phyloP scores from a whole-genome alignment of 495 filamentous ascomycete genomes.

The Bathelium albidoporum region DNA sequence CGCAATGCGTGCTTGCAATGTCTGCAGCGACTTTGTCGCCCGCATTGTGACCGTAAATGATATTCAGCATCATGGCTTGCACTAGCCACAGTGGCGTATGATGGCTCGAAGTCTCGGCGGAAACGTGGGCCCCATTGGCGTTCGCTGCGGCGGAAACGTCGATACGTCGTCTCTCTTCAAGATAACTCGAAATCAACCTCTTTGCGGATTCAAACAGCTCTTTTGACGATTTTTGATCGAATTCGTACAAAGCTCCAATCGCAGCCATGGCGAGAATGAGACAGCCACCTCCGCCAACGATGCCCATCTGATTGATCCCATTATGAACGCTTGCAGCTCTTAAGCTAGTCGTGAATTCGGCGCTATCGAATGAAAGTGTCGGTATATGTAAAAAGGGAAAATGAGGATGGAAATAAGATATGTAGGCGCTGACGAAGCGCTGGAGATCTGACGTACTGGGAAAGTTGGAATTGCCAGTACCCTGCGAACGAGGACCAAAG shows the following conservation, averaged over 20 bases:
- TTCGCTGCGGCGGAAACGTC: constrained; percentile 73
- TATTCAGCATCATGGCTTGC: constrained; percentile 96
- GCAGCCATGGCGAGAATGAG: constrained; percentile 92
- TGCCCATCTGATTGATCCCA: constrained; percentile 50
- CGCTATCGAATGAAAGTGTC: constrained; percentile 80
- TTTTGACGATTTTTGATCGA: constrained; percentile 65
- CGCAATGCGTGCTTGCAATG: constrained; percentile 84
- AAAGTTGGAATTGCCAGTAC: constrained; percentile 31
- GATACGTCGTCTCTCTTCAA: constrained; percentile 86
- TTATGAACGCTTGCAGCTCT: constrained; percentile 43
- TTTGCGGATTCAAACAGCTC: constrained; percentile 89
- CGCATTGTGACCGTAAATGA: constrained; percentile 92
- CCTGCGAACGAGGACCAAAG: constrained; percentile 8
- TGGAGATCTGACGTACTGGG: constrained; percentile 89
- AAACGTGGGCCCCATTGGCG: constrained; percentile 39
- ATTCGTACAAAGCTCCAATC: constrained; percentile 90
- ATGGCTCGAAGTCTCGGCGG: constrained; percentile 58
- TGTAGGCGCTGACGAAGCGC: constrained; percentile 83
- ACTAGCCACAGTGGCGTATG: constrained; percentile 90
- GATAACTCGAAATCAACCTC: constrained; percentile 86
- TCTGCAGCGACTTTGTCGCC: constrained; percentile 84
- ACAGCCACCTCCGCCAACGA: constrained; percentile 75
- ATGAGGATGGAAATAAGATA: constrained; percentile 91
- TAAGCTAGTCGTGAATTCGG: constrained; percentile 52
- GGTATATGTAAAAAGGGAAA: constrained; percentile 88